Base-by-base conservation (phyloP, 208 protist genomes). In the Crithidia sp. region DNA sequence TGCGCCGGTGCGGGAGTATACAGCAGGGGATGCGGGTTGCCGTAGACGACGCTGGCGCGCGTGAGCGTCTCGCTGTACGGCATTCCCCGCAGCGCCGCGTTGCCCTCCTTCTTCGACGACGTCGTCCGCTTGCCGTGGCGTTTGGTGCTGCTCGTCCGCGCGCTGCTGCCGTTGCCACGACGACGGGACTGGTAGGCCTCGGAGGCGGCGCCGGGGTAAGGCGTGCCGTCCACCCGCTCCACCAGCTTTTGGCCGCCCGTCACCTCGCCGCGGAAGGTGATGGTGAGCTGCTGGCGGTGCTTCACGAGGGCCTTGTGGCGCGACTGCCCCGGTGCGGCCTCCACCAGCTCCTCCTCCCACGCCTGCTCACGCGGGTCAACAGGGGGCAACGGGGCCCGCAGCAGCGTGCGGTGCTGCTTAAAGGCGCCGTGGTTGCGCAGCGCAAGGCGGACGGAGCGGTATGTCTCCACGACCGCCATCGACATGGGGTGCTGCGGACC, bases 401-500 rank as follows among this genome's bases (percentile, higher is more conserved):
- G 70, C 67, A 88, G 75, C n/a, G 81, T 84, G 60, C 82, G 89
- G 74, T 96, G 92, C 59, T 91, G 89, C 55, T 86, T 82, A 64
- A 91, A 96, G 44, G 85, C 92, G 3, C 89, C 89, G 39, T 82
- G 59, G 13, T 76, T 73, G 55, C 86, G 83, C 56, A 96, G 75
- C 12, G 72, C 74, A 36, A 74, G 72, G 37, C 92, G 92, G 17
- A 93, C 89, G 1, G 79, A 61, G 14, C 92, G 89, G 74, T 88
- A 96, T 10, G 89, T 93, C 57, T 83, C 74, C 9, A 84, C 77
- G 4, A 96, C 88, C 43, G 75, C 81, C 54, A 78, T 72, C 12
- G 89, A 91, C 92, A 96, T 95, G 63, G 89, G 86, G 67, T 96
- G 92, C 19, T 94, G 71, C 50, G 67, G 54, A 12, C 92, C 92